Base-by-base conservation (phyloP, 2,329 filamentous ascomycete genomes). In the Apiospora hydei region DNA sequence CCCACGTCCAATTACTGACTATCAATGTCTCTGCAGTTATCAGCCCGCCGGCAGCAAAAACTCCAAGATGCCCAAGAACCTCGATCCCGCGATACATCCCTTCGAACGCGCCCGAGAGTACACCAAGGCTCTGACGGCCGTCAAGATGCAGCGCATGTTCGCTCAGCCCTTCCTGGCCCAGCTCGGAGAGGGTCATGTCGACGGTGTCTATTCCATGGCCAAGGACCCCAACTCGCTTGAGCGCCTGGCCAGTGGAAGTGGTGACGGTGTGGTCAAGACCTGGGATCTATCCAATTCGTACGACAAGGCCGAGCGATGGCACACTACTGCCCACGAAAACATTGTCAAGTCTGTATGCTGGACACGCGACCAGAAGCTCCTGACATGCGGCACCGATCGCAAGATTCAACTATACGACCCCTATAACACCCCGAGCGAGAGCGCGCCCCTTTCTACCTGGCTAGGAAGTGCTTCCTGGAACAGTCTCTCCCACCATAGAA, bases 111-210 rank as follows among this genome's bases (percentile, higher is more conserved):
- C 95, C 67, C 88, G 95, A 82, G 95, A 98, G 84, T 96, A 95
- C 80, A 94, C 72, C 41, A 70, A 67, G 53, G 69, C 69, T 24
- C 26, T 70, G 53, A 70, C 51, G 16, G 69, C 69, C 7, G 94
- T 95, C 72, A 98, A 98, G 82, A 85, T 98, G 74, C 94, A 98
- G 84, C 93, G 95, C 77, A 96, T 98, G 93, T 97, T 97, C 82
- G 92, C 92, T 43, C 88, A 91, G 70, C 93, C 94, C 67, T 89
- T 86, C 10, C 84, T 85, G 72, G 86, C 86, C 4, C 98, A 98
- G n/a, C 47, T 71, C 16, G 70, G 57, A 26, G 43, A 70, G 24
- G 69, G 69, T 26, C 96, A 99, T 83, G 94, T 98, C 71, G 96
- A 99, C 79, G 96, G 96, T 74, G 91, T 93, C 13, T 96, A 96